Conservation (phyloP, 1,139 yeast species). For the Yamadazyma mexicana region DNA sequence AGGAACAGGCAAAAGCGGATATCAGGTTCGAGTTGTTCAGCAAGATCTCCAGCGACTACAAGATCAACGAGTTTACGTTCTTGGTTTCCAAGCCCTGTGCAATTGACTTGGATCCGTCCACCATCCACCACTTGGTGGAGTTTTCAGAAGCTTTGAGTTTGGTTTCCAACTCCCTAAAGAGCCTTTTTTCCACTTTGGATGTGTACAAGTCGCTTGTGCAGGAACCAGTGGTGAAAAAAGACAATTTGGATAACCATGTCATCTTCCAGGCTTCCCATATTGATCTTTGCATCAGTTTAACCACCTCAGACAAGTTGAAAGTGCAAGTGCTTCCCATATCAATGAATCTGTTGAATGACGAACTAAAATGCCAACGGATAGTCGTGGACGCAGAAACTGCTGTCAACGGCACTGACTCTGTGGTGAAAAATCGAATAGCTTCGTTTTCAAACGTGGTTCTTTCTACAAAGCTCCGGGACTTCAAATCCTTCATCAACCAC, state of each 20-base stretch:
- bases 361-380: conserved; percentile 32
- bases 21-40: conserved; percentile 51
- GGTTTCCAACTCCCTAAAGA: conserved; percentile 12
- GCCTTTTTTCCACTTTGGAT: conserved; percentile 14
- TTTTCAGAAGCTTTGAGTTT: conserved; percentile 18
- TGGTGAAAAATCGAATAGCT: conserved; percentile 16
- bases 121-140: conserved; percentile 9
- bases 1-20: conserved; percentile 39
- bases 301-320: conserved; percentile 15
- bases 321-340: conserved; percentile 37
- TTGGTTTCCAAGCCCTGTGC: conserved; percentile 45
- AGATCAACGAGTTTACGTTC: conserved; percentile 37
- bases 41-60: conserved; percentile 19
- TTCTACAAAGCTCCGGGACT: conserved; percentile 21
- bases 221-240: conserved; percentile 2
- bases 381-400: conserved; percentile 17
- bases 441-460: conserved; percentile 23
- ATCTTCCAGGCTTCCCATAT: conserved; percentile 37
- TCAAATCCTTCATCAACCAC: conserved; percentile 25
- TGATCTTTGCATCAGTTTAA: conserved; percentile 10
- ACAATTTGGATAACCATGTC: conserved; percentile 16
- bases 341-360: conserved; percentile 29
- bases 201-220: conserved; percentile 7
- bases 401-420: conserved; percentile 2
- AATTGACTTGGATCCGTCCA: conserved; percentile 29